Evolutionary conservation across 2,329 filamentous ascomycete genomes (phyloP), one percentile per base, ranked within the genome.

Genomic region (Magnaporthiopsis rhizophila): DNA sequence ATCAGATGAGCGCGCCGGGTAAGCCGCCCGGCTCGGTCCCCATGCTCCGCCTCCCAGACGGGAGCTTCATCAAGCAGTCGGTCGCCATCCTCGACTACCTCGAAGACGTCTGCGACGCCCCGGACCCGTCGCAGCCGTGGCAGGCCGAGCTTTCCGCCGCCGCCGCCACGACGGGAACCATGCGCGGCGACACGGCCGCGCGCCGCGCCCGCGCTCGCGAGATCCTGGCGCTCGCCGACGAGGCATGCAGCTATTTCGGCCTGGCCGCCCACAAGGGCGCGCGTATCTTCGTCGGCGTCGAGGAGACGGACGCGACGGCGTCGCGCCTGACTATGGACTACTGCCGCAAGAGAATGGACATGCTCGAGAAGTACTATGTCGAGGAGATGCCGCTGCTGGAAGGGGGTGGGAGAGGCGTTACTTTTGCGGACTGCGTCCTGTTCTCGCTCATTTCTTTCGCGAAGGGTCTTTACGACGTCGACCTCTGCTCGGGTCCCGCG

Each of bases 21-120:
- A 53, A 53, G 45, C 45, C 45, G 45, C 45, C 45, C 18, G 45
- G 45, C 15, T 53, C 45, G 3, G 45, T 53, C 7, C 45, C 45
- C 18, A 8, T 53, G 45, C 45, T 53, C 45, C 45, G 45, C 45
- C 45, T 53, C 7, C 45, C 45, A 21, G 45, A 53, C 45, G 45
- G 45, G 45, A 53, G 3, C 45, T 53, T n/a, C 21, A n/a, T 53
- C 45, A 53, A 36, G 21, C 58, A 60, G 32, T 60, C 58, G 30
- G 36, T 60, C 30, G 58, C 58, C 30, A 60, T 60, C 58, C 58
- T 60, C 9, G 24, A 60, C 30, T 60, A 60, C 58, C 30, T 60
- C 58, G 58, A 60, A 18, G 58, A 60, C 18, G 28, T 60, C 9
- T 60, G 58, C 32, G 30, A n/a, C 15, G 13, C 58, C 13, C 45